Conservation (phyloP, 805 yeast species). For the Metschnikowia reukaufii region DNA sequence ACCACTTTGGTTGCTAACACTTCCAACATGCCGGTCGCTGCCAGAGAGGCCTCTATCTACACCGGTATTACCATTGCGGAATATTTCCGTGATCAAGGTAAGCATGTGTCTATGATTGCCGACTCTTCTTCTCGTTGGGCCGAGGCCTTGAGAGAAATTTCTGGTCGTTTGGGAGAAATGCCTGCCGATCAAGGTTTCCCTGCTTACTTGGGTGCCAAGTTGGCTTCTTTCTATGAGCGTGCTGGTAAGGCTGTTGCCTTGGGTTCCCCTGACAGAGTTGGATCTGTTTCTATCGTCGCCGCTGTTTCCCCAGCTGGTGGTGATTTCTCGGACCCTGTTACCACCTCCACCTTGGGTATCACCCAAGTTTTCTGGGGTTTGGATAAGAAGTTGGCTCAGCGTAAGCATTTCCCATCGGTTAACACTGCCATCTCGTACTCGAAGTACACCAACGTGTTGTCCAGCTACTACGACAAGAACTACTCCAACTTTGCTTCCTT, state of each 20-base stretch:
- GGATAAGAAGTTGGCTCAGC: conserved; percentile 98
- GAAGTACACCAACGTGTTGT: conserved; percentile 86
- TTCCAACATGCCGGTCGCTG: conserved; percentile 99
- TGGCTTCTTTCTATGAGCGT: conserved; percentile 98
- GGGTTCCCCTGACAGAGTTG: conserved; percentile 95
- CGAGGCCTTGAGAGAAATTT: conserved; percentile 98
- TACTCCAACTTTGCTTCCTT: conserved; percentile 89
- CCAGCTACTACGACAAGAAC: conserved; percentile 78
- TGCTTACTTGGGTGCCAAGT: conserved; percentile 97
- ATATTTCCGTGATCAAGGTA: conserved; percentile 99
- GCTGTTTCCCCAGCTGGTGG: conserved; percentile 99
- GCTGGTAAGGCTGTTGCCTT: conserved; percentile 96
- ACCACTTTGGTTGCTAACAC: conserved; percentile 98
- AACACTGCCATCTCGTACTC: conserved; percentile 96
- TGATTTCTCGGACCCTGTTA: conserved; percentile 99
- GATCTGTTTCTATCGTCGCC: conserved; percentile 98
- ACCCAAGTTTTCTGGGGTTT: conserved; percentile 99
- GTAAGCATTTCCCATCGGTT: conserved; percentile 99
- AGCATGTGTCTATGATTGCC: conserved; percentile 98
- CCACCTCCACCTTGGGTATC: conserved; percentile 96
- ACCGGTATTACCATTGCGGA: conserved; percentile 99
- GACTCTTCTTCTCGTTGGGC: conserved; percentile 99
- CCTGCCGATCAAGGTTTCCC: conserved; percentile 99
- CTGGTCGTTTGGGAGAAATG: conserved; percentile 99
- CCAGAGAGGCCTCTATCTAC: conserved; percentile 98